These are phyloP conservation scores for Quercus glauca DNA, from an alignment of 306 rosid species.

Conservation along the genomic window DNA sequence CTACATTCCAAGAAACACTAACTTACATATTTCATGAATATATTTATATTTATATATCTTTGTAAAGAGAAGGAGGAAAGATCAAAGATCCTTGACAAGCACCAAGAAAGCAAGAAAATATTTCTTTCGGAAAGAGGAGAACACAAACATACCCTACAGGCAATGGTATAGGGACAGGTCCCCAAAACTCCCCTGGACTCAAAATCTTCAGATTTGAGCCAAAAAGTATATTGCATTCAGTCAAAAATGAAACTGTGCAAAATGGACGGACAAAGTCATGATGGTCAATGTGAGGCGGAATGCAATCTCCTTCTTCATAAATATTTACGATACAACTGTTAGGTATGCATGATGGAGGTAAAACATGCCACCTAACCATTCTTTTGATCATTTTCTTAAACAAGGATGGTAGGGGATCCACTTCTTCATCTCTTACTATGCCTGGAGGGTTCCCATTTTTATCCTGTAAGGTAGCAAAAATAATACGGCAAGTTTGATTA, in stretches of 20 bases:
- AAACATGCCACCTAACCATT: conserved; percentile 43
- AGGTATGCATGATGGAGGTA: conserved; percentile 48
- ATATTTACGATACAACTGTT: conserved; percentile 77
- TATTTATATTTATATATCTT: too few species aligned
- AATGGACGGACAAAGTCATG: conserved; percentile 59
- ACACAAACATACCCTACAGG: conserved; percentile 46
- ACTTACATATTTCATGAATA: too few species aligned
- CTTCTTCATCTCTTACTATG: conserved; percentile 48
- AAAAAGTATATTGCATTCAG: conserved; percentile 43
- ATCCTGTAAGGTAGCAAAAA: conserved; percentile 39
- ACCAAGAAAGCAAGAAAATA: neutral
- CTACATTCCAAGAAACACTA: too few species aligned
- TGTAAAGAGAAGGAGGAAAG: too few species aligned
- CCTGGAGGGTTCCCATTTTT: conserved; percentile 58
- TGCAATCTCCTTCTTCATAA: conserved; percentile 64
- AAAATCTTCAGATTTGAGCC: conserved; percentile 32
- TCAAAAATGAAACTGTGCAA: conserved; percentile 44
- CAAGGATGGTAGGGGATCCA: conserved; percentile 52
- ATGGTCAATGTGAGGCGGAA: conserved; percentile 69
- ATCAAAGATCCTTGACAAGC: neutral
- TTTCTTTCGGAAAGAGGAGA: neutral
- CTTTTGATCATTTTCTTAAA: conserved; percentile 63
- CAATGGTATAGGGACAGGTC: conserved; percentile 33
- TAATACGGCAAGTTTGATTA: neutral
- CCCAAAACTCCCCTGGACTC: conserved; percentile 47